Evolutionary conservation across 768 basidiomycete species (phyloP).

Genomic region (Trametes meyenii): DNA sequence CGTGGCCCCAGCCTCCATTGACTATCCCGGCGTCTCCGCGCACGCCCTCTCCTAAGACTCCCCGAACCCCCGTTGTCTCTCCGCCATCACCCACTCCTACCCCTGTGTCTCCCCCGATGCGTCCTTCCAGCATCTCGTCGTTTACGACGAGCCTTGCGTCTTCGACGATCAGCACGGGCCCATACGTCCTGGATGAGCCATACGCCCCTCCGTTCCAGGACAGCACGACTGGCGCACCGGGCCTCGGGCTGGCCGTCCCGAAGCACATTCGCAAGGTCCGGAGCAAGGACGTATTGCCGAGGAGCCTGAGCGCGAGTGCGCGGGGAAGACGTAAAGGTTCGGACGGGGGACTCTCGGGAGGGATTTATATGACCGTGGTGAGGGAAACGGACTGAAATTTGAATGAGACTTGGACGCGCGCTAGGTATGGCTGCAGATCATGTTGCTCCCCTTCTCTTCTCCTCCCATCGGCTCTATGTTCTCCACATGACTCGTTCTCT

Average conservation of each 20-base stretch:
- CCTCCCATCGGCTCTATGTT: background rate
- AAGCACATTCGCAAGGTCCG: conserved; percentile 22
- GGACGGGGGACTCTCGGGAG: conserved; percentile 20
- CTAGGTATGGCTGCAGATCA: no score
- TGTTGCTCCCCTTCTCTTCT: background rate
- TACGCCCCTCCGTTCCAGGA: conserved; percentile 30
- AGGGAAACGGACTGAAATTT: conserved; percentile 28
- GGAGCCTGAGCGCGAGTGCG: conserved; percentile 20
- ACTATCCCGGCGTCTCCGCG: conserved; percentile 29
- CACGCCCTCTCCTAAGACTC: conserved; percentile 20
- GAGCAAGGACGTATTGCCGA: conserved; percentile 25
- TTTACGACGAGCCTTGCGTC: conserved; percentile 26
- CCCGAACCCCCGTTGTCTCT: background rate
- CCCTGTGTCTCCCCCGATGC: background rate
- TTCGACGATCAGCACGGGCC: conserved; percentile 27
- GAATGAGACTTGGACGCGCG: background rate
- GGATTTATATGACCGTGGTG: conserved; percentile 35
- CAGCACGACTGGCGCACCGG: conserved; percentile 17
- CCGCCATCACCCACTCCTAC: conserved; percentile 19
- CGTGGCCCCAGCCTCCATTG: conserved; percentile 33
- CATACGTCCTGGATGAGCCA: conserved; percentile 25
- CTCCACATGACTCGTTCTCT: background rate
- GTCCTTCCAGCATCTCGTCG: conserved; percentile 25
- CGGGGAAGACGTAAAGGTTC: conserved; percentile 20
- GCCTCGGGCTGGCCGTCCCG: conserved; percentile 18